phyloP scores from a whole-genome alignment of 2,329 filamentous ascomycete species.

The Claviceps pazoutovae region DNA sequence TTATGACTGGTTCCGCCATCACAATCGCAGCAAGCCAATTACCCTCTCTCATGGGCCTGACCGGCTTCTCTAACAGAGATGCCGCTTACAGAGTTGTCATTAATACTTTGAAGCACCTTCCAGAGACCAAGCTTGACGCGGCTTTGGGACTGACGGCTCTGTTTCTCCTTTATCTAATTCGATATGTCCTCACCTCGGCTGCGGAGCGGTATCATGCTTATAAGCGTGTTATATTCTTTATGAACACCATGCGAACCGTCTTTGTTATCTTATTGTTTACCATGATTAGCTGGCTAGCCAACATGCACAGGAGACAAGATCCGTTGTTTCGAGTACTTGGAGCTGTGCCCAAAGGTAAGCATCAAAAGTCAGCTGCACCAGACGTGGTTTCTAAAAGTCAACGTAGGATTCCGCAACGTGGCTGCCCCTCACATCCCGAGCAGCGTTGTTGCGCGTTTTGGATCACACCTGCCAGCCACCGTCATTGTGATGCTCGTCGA shows the following conservation, averaged over 20 bases:
- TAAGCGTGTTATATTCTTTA: conserved; percentile 72
- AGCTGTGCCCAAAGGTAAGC: conserved; percentile 54
- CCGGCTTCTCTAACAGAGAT: conserved; percentile 58
- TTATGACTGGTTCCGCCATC: conserved; percentile 93
- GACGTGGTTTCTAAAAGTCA: not conserved
- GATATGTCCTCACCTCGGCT: conserved; percentile 46
- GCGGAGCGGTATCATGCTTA: conserved; percentile 56
- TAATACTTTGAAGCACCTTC: conserved; percentile 63
- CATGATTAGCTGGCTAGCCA: conserved; percentile 75
- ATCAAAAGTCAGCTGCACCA: not conserved
- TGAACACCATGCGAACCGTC: conserved; percentile 77
- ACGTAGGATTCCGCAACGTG: conserved; percentile 60
- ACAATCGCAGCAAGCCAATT: conserved; percentile 79
- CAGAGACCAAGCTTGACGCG: conserved; percentile 57
- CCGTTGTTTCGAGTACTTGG: conserved; percentile 64
- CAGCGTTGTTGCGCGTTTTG: conserved; percentile 53
- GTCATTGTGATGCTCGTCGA: conserved; percentile 94
- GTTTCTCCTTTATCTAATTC: conserved; percentile 61
- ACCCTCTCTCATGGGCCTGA: conserved; percentile 66
- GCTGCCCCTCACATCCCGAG: conserved; percentile 55
- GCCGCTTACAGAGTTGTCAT: conserved; percentile 74
- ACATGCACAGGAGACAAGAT: conserved; percentile 48
- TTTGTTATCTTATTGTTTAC: conserved; percentile 91
- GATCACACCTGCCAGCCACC: conserved; percentile 62
- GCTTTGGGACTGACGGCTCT: conserved; percentile 79